phyloP scores from a whole-genome alignment of 83 land plant genomes.

The Thuja plicata region DNA sequence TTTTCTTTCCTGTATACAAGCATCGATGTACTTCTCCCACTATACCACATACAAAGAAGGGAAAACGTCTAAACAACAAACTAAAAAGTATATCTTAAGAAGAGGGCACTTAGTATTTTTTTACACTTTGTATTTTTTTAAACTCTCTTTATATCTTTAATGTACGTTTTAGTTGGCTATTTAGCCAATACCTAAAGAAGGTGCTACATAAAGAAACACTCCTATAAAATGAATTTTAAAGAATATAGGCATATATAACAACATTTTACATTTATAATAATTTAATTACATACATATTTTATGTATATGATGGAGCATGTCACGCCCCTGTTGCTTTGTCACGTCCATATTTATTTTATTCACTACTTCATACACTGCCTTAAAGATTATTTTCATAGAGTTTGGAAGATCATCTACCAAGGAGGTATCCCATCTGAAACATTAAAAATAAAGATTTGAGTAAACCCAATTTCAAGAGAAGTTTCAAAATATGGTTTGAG shows the following conservation, averaged over 20 bases:
- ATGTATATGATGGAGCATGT: not conserved
- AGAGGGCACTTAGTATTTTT: too few species aligned
- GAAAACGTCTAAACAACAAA: too few species aligned
- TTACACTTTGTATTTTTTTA: too few species aligned
- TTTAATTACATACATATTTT: not conserved
- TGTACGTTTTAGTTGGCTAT: too few species aligned
- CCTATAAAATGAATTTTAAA: not conserved
- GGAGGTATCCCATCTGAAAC: conserved; percentile 1
- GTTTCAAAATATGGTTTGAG: not conserved
- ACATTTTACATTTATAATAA: too few species aligned
- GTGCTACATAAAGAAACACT: too few species aligned
- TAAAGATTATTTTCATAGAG: not conserved
- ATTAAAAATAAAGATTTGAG: not conserved
- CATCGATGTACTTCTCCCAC: not conserved
- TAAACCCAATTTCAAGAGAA: too few species aligned
- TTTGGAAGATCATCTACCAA: not conserved
- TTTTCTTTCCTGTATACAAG: not conserved
- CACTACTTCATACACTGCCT: not conserved
- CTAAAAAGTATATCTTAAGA: too few species aligned
- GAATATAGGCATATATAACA: not conserved
- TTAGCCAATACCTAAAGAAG: too few species aligned
- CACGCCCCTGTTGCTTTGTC: not conserved
- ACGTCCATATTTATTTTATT: not conserved
- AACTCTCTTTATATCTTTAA: too few species aligned
- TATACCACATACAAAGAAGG: not conserved